Evolutionary conservation across 164 flowering plant genomes (phyloP), one percentile per base, ranked within the genome.

Genomic region (Kingdonia uniflora): DNA sequence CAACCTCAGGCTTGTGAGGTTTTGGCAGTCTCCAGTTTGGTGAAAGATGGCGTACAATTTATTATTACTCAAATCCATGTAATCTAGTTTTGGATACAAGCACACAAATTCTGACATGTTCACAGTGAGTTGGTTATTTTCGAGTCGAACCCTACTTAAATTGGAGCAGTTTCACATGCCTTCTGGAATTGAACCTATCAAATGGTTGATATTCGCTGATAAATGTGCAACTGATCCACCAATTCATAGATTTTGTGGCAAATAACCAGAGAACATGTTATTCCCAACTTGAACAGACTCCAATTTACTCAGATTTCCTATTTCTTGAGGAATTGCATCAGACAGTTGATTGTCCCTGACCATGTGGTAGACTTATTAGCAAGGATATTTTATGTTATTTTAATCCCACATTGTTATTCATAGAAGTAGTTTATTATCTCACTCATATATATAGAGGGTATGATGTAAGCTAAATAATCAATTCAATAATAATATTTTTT

Each of bases 231-330:
- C 23, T 11, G 16, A 7, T 2, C 51, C 29, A 23, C 51, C 51
- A 5, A 13, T 21, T 11, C 51, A 47, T 47, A 47, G 22, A 1
- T 23, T 15, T 47, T 47, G 26, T 11, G 51, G 51, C 16, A 47
- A 47, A 22, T 47, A 16, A 16, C 29, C 51, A 1, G 51, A 47
- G 51, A 47, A 47, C 6, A 26, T 15, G 25, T 47, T 47, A n/a
- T 0, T 0, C 16, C 5, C 14, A 14, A 47, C n/a, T 4, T 3
- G 1, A 21, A 47, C 0, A n/a, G 1, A 1, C 12, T 22, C 16
- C 14, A 47, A 23, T 11, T 47, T 47, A 5, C 26, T 47, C 26
- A 47, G 11, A 25, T 21, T 15, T 1, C 49, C 24, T 19, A 45
- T 8, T 13, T 22, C 29, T 47, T 0, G 29, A 47, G 51, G 51